A percentile compares a stretch with the other conserved stretches of the same genome.
These are phyloP conservation scores for Gypsophila paniculata DNA, from an alignment of 179 eudicot species.

Conservation along the genomic window DNA sequence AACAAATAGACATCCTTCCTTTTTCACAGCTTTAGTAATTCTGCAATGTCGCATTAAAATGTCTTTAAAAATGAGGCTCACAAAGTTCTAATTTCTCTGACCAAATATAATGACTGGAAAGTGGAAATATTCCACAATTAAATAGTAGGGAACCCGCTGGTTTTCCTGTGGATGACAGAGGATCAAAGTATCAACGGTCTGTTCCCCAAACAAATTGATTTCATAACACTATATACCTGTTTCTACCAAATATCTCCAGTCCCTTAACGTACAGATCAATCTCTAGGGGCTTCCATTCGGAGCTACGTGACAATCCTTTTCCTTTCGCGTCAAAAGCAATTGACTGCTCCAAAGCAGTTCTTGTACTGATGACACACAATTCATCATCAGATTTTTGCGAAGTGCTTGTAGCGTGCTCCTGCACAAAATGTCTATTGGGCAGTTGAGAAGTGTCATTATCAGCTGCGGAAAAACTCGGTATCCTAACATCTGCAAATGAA, in stretches of 20 bases:
- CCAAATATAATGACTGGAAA: background rate
- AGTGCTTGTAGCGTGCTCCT: conserved; percentile 10
- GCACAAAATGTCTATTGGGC: conserved; percentile 20
- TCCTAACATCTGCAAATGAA: conserved; percentile 18
- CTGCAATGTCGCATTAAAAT: background rate
- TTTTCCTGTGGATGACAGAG: background rate
- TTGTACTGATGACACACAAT: conserved; percentile 25
- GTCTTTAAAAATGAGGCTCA: background rate
- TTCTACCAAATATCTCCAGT: conserved; percentile 82
- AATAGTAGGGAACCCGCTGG: background rate
- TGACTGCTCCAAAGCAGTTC: conserved; percentile 31
- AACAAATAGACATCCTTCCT: background rate
- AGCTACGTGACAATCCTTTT: conserved; percentile 25
- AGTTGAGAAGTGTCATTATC: conserved; percentile 18
- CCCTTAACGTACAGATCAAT: conserved; percentile 82
- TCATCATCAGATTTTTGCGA: conserved; percentile 25
- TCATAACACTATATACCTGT: conserved; percentile 48
- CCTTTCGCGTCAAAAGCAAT: conserved; percentile 19
- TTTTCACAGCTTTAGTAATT: too few species aligned
- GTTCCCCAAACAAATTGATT: background rate
- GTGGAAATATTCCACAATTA: conserved; percentile 1
- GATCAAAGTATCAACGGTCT: background rate
- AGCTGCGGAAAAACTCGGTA: conserved; percentile 9
- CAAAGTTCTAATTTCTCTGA: background rate
- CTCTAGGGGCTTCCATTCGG: conserved; percentile 76